Base-by-base conservation (phyloP, 768 basidiomycete species). In the Phlebiopsis flavidoalba region DNA sequence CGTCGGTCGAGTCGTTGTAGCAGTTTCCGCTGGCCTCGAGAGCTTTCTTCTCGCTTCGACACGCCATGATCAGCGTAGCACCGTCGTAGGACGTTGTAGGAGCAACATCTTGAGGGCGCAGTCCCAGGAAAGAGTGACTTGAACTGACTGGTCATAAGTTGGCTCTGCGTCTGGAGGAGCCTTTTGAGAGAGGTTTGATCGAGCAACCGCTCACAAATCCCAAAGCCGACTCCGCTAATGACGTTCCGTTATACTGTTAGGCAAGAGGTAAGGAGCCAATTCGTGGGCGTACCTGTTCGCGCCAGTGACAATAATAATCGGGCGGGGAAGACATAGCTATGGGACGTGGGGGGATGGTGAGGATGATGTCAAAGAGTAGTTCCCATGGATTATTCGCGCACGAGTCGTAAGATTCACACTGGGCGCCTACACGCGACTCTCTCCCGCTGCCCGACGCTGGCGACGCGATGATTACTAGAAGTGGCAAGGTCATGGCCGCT, bases 1-100 rank as follows among this genome's bases (percentile, higher is more conserved):
- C 85, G 79, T 2, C 73, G 66, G 65, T 93, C 88, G 35, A 91
- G 73, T 46, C 80, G 74, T 2, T 64, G 57, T 35, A 81, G 75
- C 4, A 93, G 76, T 54, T 82, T 76, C n/a, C 70, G 68, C 35
- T 81, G 12, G 92, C 90, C 14, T 67, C 77, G 61, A 85, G 81
- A 1, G 87, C 93, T 4, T 86, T 80, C 62, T 81, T 77, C 43
- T 72, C 75, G 63, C 78, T 90, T 57, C 93, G 80, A 70, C 93
- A 94, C 0, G 91, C 93, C 80, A 95, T 79, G 63, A 95, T 83
- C 24, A 95, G 75, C 0, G 88, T 92, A 51, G 92, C 66, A 6
- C 85, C 85, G 79, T 76, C 65, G 77, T 83, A 8, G 72, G 71
- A 12, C 62, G 48, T 53, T 19, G 69, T 62, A 60, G 59, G 60